These are phyloP conservation scores for Pyrus hybrid DNA, from an alignment of 331 rosid species.

Conservation along the genomic window DNA sequence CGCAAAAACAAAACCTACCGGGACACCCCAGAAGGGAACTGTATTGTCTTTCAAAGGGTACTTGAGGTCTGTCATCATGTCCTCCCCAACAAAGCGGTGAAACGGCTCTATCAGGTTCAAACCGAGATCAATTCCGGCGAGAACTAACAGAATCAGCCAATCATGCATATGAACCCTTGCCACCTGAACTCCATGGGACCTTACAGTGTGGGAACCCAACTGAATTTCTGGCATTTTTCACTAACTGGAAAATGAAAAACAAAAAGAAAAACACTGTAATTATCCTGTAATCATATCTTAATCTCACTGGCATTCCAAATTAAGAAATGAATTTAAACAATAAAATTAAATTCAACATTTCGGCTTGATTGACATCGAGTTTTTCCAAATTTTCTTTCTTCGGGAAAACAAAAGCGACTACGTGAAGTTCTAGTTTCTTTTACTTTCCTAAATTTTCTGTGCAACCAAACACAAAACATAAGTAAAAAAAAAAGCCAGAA, in stretches of 20 bases:
- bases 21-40: conserved; percentile 83
- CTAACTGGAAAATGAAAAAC: conserved; percentile 9
- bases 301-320: neutral
- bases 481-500: too few relatives aligned
- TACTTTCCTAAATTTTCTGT: neutral
- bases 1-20: conserved; percentile 34
- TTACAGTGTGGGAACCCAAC: conserved; percentile 53
- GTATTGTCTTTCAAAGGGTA: conserved; percentile 72
- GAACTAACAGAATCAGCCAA: conserved; percentile 73
- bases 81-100: conserved; percentile 84
- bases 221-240: conserved; percentile 65
- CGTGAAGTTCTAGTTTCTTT: neutral
- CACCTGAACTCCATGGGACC: conserved; percentile 69
- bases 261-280: neutral
- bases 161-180: conserved; percentile 62
- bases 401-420: neutral
- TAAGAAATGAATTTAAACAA: neutral
- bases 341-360: neutral
- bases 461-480: neutral
- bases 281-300: too few relatives aligned
- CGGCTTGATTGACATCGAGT: neutral
- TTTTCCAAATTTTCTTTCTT: neutral
- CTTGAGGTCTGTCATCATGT: conserved; percentile 65
- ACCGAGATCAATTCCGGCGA: conserved; percentile 38
- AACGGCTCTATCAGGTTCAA: conserved; percentile 69